phyloP scores from a whole-genome alignment of 1,284 basidiomycete species.

The Cryptococcus neoformans region DNA sequence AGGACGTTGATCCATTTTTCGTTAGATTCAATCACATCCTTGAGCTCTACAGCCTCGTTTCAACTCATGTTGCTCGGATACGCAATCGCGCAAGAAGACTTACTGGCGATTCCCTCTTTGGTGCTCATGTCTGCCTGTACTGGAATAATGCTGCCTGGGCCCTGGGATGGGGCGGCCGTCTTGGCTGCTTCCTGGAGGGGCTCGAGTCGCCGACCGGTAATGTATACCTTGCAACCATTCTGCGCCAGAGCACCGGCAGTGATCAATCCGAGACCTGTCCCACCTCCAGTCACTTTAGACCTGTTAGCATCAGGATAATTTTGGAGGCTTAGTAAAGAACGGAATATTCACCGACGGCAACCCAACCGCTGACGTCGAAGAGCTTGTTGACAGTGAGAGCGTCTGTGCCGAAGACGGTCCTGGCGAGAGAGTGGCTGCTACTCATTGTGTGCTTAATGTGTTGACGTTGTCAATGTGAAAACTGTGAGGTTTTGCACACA shows the following conservation, averaged over 20 bases:
- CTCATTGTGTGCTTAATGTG: not conserved
- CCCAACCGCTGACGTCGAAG: constrained; percentile 30
- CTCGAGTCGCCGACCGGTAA: constrained; percentile 42
- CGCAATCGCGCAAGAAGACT: constrained; percentile 3
- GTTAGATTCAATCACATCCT: constrained; percentile 24
- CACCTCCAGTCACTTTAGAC: constrained; percentile 40
- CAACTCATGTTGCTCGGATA: too few relatives aligned
- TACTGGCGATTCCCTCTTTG: constrained; percentile 43
- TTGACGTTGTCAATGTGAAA: too few relatives aligned
- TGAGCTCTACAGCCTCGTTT: constrained; percentile 21
- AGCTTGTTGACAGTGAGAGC: constrained; percentile 23
- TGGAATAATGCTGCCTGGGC: constrained; percentile 32
- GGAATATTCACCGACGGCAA: too few relatives aligned
- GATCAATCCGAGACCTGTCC: constrained; percentile 43
- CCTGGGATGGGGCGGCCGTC: constrained; percentile 16
- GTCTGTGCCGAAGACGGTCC: constrained; percentile 26
- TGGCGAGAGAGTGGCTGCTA: not conserved
- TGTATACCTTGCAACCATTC: constrained; percentile 46
- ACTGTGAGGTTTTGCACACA: too few relatives aligned
- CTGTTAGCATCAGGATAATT: constrained; percentile 23
- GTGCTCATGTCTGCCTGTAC: constrained; percentile 41
- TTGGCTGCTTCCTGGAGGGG: constrained; percentile 35
- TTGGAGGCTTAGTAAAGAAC: not conserved
- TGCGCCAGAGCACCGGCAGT: constrained; percentile 39
- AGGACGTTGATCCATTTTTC: constrained; percentile 41